Conservation (phyloP, 352 stramenopile genomes). For the Halophytophthora batemanensis region DNA sequence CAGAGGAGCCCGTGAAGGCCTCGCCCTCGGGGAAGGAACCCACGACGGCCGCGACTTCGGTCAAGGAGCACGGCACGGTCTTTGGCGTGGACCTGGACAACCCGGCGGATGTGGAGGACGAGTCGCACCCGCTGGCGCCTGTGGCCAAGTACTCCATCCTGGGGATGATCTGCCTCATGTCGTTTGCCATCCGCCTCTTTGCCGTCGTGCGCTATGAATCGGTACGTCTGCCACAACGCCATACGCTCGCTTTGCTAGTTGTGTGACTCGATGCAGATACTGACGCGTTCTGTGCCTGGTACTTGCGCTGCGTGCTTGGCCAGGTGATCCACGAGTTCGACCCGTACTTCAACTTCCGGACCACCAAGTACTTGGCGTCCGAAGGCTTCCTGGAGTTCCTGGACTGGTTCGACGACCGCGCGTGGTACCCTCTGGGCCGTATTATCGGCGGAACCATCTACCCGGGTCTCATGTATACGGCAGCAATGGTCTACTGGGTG, state of each 20-base stretch:
- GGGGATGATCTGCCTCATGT: conserved; percentile 91
- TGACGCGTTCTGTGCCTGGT: background rate
- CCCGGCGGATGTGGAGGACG: conserved; percentile 62
- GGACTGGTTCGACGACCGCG: conserved; percentile 97
- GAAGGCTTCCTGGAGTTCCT: conserved; percentile 96
- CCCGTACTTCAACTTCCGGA: conserved; percentile 98
- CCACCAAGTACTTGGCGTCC: conserved; percentile 94
- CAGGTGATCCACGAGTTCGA: conserved; percentile 91
- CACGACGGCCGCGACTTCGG: conserved; percentile 1
- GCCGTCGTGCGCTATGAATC: conserved; percentile 92
- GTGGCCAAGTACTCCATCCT: conserved; percentile 90
- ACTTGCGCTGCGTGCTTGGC: background rate
- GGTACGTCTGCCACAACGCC: too few relatives aligned
- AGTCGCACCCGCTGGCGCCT: conserved; percentile 64
- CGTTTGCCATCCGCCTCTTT: conserved; percentile 92
- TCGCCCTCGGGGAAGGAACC: conserved; percentile 8
- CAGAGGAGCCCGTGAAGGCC: conserved; percentile 12
- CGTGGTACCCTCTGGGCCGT: conserved; percentile 92
- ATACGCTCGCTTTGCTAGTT: background rate
- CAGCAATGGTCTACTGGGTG: conserved; percentile 86
- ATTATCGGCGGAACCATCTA: conserved; percentile 94
- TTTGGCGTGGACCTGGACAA: conserved; percentile 67
- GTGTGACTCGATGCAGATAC: background rate
- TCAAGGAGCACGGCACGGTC: conserved; percentile 23
- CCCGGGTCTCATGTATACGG: conserved; percentile 90